phyloP scores from a whole-genome alignment of 192 early-diverging fungal species.

The Chytriomyces sp. region DNA sequence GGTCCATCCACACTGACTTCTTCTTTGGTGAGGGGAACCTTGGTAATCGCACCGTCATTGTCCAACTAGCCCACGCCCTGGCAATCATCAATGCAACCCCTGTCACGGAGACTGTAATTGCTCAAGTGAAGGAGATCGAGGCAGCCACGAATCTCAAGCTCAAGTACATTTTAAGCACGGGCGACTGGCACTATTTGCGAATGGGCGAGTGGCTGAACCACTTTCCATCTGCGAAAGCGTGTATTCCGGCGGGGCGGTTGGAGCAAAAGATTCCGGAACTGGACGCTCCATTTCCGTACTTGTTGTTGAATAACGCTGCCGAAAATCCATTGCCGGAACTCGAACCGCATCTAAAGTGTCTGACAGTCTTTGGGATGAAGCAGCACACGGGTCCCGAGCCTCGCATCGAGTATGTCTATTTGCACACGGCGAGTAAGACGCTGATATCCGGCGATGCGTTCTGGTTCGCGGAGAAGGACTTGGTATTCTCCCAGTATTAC shows the following conservation, averaged over 20 bases:
- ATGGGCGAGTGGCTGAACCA: conserved; percentile 13
- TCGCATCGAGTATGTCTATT: conserved; percentile 16
- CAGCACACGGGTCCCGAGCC: background rate
- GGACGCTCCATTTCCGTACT: conserved; percentile 7
- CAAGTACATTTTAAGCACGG: background rate
- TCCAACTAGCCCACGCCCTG: background rate
- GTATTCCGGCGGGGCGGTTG: conserved; percentile 6
- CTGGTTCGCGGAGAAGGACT: background rate
- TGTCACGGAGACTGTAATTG: background rate
- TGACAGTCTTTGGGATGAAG: conserved; percentile 16
- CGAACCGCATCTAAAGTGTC: background rate
- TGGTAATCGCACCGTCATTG: conserved; percentile 9
- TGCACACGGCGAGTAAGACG: background rate
- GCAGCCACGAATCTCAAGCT: background rate
- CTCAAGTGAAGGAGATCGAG: background rate
- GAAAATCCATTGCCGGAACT: conserved; percentile 16
- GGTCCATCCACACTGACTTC: background rate
- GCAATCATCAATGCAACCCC: conserved; percentile 14
- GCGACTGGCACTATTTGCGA: conserved; percentile 12
- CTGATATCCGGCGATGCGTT: conserved; percentile 1
- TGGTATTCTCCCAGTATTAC: background rate
- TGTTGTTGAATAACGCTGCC: conserved; percentile 7
- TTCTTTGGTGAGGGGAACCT: background rate
- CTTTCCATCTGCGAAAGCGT: background rate
- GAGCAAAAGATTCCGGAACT: conserved; percentile 2